Base-by-base conservation (phyloP, 2,329 filamentous ascomycete genomes). In the Pseudocercospora vitis region DNA sequence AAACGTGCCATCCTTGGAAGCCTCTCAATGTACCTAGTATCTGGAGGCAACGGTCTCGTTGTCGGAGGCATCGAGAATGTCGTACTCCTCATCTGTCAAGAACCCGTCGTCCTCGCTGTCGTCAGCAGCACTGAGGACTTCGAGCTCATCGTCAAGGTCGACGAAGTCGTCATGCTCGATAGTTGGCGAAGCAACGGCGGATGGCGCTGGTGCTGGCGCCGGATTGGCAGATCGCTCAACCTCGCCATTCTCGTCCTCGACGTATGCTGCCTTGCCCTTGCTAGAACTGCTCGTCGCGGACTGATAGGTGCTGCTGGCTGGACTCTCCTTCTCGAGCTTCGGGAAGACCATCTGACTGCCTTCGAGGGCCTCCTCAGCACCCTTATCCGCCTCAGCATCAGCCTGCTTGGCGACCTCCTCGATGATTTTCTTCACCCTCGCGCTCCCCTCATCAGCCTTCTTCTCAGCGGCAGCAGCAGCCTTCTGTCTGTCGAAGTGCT, bases 31-130 rank as follows among this genome's bases (percentile, higher is more conserved):
- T 29, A 26, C 26, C 18, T 45, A 21, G n/a, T 52, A 52, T 44
- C 40, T 45, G 19, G 55, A 68, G 18, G 66, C 64, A 35, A 71
- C 63, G 39, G 69, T 71, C 64, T 97, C 92, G 71, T 95, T 89
- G 63, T 97, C 92, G 55, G 89, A 95, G 37, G 91, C 92, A 75
- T 96, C 91, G 40, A 97, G 83, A 61, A 97, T 91, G 67, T 99
- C 94, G 71, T 97, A 99, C 75, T 99, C 94, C 71, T 97, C 94
- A 60, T 99, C 94, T 0, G 94, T 97, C 78, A 95, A 75, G 78
- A 96, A 96, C 9, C 86, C 88, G 56, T 88, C 76, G 18, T 83
- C 79, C 31, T 77, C 76, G 77, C 81, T 84, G 42, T 86, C 85
- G n/a, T 83, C 82, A 29, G 76, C 78, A 28, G 72, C 75, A 57